phyloP scores from a whole-genome alignment of 2,329 filamentous ascomycete genomes.

The Cladorrhinum sp. region DNA sequence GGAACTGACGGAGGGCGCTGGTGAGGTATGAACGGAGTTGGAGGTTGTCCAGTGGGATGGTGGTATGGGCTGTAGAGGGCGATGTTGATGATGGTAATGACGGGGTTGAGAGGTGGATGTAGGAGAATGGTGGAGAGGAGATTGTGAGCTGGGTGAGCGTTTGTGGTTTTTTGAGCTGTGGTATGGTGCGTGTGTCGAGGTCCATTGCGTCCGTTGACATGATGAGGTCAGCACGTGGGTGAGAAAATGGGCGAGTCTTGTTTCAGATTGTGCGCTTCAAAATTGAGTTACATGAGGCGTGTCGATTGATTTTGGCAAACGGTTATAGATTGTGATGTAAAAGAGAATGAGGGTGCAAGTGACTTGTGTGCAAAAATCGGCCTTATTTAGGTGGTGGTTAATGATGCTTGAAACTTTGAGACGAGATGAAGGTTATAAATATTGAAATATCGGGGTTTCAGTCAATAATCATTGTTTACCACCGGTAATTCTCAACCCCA shows the following conservation, averaged over 20 bases:
- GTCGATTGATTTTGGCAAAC: too few relatives aligned
- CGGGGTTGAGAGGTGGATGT: constrained; percentile 47
- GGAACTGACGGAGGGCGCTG: constrained; percentile 62
- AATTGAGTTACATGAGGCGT: too few relatives aligned
- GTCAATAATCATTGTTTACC: too few relatives aligned
- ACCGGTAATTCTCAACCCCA: neutral
- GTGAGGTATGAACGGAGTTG: constrained; percentile 62
- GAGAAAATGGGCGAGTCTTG: too few relatives aligned
- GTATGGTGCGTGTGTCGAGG: constrained; percentile 7
- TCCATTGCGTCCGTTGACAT: constrained; percentile 17
- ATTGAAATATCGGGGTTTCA: neutral
- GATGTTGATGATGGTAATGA: too few relatives aligned
- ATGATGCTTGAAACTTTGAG: neutral
- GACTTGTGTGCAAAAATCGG: too few relatives aligned
- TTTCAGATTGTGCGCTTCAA: too few relatives aligned
- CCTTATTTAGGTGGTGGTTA: neutral
- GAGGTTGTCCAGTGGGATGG: constrained; percentile 35
- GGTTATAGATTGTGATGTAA: too few relatives aligned
- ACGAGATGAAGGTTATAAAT: neutral
- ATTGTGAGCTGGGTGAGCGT: constrained; percentile 53
- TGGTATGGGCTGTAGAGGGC: constrained; percentile 5
- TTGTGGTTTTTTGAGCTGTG: constrained; percentile 33
- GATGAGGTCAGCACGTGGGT: neutral
- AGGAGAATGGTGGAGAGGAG: constrained; percentile 52
- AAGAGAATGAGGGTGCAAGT: too few relatives aligned